Evolutionary conservation across 73 alveolate species (phyloP), one percentile per base, ranked within the genome.

Genomic region (Paramecium sonneborni): DNA sequence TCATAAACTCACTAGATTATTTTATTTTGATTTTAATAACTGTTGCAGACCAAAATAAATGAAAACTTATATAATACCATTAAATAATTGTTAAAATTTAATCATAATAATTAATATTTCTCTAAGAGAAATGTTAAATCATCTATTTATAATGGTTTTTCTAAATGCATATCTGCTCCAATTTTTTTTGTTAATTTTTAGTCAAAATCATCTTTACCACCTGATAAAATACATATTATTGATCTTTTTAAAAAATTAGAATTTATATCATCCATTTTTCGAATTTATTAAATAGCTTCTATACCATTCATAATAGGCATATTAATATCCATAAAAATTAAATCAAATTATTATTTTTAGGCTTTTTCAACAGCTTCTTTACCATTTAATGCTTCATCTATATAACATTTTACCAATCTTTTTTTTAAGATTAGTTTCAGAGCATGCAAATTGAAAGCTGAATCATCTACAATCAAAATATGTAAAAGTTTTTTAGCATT

Each of bases 281-380:
- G 39, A 12, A 88, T 88, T 38, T 68, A 57, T 46, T 69, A 26
- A 32, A 67, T 88, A 9, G 94, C 76, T 88, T 88, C 32, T 18
- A 69, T 43, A 4, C 94, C 94, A 88, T 88, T 88, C 94, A 88
- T 88, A 15, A 68, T 72, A 21, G 94, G 94, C 94, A 88, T 88
- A 70, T 43, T 68, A 35, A 88, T 28, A 41, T 88, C 94, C 94
- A 88, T 88, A 44, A 88, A 88, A 35, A 88, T 72, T 21, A 88
- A 69, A 46, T 88, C 94, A 88, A 11, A 88, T 6, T 26, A 38
- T 32, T 43, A 15, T 30, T 69, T 12, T 10, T 72, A 24, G 8
- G 76, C 82, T 44, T 70, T 88, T 43, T 88, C 68, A 14, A 88
- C 30, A 5, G 94, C 94, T 23, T 69, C 44, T 52, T 43, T 2